Percentiles rank a stretch among this genome's conserved stretches.
These are phyloP conservation scores for Globisporangium nodosum DNA, from an alignment of 352 stramenopile species.

Conservation along the genomic window DNA sequence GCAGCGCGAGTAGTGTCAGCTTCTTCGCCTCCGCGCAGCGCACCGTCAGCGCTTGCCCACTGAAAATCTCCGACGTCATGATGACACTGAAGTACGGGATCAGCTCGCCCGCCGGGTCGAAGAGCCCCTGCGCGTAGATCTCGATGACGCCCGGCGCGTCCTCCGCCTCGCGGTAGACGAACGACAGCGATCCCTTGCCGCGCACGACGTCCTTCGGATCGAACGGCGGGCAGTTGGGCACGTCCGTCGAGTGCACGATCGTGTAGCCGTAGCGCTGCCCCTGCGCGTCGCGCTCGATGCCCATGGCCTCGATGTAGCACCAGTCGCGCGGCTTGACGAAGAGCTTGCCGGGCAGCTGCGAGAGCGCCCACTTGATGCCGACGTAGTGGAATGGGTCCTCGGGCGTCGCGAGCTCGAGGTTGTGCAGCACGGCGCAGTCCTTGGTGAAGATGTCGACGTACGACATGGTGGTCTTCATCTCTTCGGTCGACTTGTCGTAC, in stretches of 20 bases:
- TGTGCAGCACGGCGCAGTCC: slow-evolving; percentile 35
- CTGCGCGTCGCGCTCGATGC: slow-evolving; percentile 27
- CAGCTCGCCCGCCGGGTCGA: slow-evolving; percentile 33
- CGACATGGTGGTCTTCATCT: slow-evolving; percentile 31
- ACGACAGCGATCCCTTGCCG: slow-evolving; percentile 22
- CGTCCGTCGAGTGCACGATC: slow-evolving; percentile 40
- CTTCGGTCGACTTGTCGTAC: slow-evolving; percentile 32
- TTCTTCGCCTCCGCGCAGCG: slow-evolving; percentile 49
- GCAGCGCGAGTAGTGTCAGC: slow-evolving; percentile 33
- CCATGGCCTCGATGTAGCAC: slow-evolving; percentile 38
- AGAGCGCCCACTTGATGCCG: slow-evolving; percentile 45
- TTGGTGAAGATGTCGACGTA: slow-evolving; percentile 25
- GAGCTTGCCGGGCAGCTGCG: slow-evolving; percentile 21
- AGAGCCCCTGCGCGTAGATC: slow-evolving; percentile 37
- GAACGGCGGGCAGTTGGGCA: slow-evolving; percentile 36
- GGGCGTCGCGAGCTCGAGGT: slow-evolving; percentile 28
- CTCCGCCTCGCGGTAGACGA: slow-evolving; percentile 32
- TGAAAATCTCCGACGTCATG: slow-evolving; percentile 32
- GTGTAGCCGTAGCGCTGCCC: slow-evolving; percentile 35
- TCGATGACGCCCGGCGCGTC: slow-evolving; percentile 27
- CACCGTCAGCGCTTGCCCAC: slow-evolving; percentile 26
- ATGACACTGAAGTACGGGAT: slow-evolving; percentile 22
- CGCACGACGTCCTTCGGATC: slow-evolving; percentile 22
- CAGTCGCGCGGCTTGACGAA: slow-evolving; percentile 25
- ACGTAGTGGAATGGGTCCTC: slow-evolving; percentile 45